Base-by-base conservation (phyloP, 805 yeast species). In the Komagataella mondaviorum region DNA sequence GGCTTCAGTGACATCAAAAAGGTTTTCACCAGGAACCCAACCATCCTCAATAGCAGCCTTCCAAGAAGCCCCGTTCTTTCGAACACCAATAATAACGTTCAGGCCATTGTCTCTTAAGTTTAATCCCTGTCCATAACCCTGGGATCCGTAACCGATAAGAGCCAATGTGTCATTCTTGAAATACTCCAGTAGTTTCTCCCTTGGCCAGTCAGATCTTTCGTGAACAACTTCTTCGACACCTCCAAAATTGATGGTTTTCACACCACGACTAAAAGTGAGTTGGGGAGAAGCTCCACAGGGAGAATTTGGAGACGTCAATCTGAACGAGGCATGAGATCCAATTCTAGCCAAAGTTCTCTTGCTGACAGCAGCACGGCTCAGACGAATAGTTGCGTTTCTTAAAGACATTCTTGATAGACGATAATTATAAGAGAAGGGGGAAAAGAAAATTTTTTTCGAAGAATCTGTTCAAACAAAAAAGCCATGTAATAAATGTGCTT, bases 151-250 rank as follows among this genome's bases (percentile, higher is more conserved):
- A 75, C 99, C 99, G 63, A 93, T 90, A 67, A 93, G 76, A 61
- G 99, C 98, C 68, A 93, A 77, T 56, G 99, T 93, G 72, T 93
- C 98, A 73, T 90, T 77, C 82, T 93, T 91, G 89, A 93, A 93
- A 81, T 90, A 93, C 66, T 88, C 90, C 58, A 84, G 80, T 66
- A 93, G 79, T 79, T 87, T 91, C 77, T 91, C 98, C 71, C 85
- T 80, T 75, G 99, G 99, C 99, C 99, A 93, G 86, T 93, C 99
- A 64, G 89, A 84, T 76, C 99, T 88, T 80, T 93, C 98, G 79
- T 93, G 91, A 61, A 93, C 99, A 61, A 83, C 73, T 80, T 93
- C 99, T 65, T 84, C 88, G 61, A 82, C 80, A 74, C 97, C 97
- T 71, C 88, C 96, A 66, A 93, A 93, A 83, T 88, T 88, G 77